Percentiles rank a stretch among this genome's conserved stretches.
phyloP scores from a whole-genome alignment of 2,329 filamentous ascomycete species.

The Aspergillus melleus region DNA sequence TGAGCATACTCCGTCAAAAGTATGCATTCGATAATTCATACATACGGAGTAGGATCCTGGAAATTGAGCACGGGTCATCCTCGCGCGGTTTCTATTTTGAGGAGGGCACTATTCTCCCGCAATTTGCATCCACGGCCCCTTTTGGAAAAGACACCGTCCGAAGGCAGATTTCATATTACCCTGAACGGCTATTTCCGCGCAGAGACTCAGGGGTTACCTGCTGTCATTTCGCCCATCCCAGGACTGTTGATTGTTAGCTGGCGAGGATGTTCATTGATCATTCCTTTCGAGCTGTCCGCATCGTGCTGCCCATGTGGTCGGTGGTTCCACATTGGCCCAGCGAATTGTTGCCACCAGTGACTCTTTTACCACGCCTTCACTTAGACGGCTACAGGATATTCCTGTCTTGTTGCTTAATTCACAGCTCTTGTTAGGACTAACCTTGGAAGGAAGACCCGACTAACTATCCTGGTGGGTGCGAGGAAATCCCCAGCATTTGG shows the following conservation, averaged over 20 bases:
- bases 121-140: not conserved
- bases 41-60: not conserved
- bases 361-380: not conserved
- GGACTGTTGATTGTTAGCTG: not conserved
- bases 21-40: not conserved
- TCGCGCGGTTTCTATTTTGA: not conserved
- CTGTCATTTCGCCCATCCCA: not conserved
- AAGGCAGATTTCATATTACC: not conserved
- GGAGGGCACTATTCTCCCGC: not conserved
- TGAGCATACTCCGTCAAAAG: too few relatives aligned
- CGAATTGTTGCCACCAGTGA: not conserved
- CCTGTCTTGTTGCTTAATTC: not conserved
- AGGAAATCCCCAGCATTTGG: too few relatives aligned
- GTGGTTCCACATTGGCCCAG: not conserved
- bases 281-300: too few relatives aligned
- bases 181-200: not conserved
- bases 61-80: too few relatives aligned
- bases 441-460: too few relatives aligned
- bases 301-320: not conserved
- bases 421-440: too few relatives aligned
- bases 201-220: not conserved
- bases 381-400: not conserved
- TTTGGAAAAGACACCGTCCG: not conserved
- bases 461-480: too few relatives aligned
- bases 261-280: not conserved